Evolutionary conservation across 2,329 filamentous ascomycete genomes (phyloP), one percentile per base, ranked within the genome.

Genomic region (Neonectria ditissima): DNA sequence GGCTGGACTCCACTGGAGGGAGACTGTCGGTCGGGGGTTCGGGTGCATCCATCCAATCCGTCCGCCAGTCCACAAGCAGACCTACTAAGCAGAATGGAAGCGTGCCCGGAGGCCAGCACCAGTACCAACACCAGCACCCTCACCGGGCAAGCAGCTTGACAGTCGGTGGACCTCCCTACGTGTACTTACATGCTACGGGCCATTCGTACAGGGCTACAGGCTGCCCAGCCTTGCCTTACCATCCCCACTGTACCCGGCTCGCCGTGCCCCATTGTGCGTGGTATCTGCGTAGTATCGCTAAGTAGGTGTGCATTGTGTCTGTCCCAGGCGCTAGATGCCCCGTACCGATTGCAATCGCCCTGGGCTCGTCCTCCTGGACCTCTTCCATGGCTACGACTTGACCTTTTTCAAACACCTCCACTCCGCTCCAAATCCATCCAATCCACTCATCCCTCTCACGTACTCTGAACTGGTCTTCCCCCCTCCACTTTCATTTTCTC

Each of bases 371-470:
- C 37, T 41, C n/a, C 16, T 41, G 7, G 37, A 41, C 37, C 37
- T 41, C 37, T 18, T 20, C n/a, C 34, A n/a, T 37, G 37, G 37
- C 37, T 41, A 20, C n/a, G 8, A 18, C 37, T 41, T 41, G 37
- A 41, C 37, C 37, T 41, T 41, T 54, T 28, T 24, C 51, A 41
- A 37, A n/a, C 11, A 16, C 43, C 45, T 47, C 41, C 43, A 55
- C 43, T 47, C 57, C 50, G 55, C 57, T 55, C 53, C 47, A 43
- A 18, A 22, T 37, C 50, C 57, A 39, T 41, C 37, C 37, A 41
- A 18, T 41, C 34, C 37, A 41, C 37, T 41, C 37, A 41, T n/a
- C n/a, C n/a, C 37, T 41, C 37, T 39, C 37, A 34, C 32, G 13
- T 14, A 34, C 32, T 13, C n/a, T 54, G 20, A 43, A 60, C 57